These are phyloP conservation scores for Fraxinus angustifolia DNA, from an alignment of 305 asterid species.

Conservation along the genomic window DNA sequence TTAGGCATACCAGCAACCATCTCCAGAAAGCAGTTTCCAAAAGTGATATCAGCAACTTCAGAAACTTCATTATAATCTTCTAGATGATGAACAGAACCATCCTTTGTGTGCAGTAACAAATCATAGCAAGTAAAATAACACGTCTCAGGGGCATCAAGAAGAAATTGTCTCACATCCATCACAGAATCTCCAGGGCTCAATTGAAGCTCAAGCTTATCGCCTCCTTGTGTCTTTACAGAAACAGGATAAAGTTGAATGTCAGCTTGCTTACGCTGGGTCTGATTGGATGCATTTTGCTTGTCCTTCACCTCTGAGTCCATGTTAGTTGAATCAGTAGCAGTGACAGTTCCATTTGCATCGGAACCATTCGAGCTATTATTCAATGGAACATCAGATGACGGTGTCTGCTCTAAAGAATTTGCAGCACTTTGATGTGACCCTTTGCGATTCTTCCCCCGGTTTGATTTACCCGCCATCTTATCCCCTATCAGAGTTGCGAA, in stretches of 20 bases:
- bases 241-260: conserved; percentile 78
- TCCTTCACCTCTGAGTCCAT: conserved; percentile 33
- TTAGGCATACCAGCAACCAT: conserved; percentile 65
- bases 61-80: conserved; percentile 85
- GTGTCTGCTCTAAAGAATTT: conserved; percentile 36
- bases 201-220: conserved; percentile 87
- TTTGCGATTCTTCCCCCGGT: conserved; percentile 56
- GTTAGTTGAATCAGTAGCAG: conserved; percentile 29
- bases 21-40: conserved; percentile 73
- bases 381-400: conserved; percentile 38
- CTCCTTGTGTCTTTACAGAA: conserved; percentile 74
- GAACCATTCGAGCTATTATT: conserved; percentile 26
- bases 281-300: conserved; percentile 31
- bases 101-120: conserved; percentile 71
- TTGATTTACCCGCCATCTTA: conserved; percentile 70
- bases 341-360: conserved; percentile 45
- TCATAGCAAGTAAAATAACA: conserved; percentile 85
- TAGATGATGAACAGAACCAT: conserved; percentile 60
- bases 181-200: conserved; percentile 92
- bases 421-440: conserved; percentile 39
- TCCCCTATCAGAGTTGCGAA: conserved; percentile 26
- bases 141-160: conserved; percentile 83
- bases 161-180: conserved; percentile 90
- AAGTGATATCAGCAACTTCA: conserved; percentile 79
- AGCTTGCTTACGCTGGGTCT: conserved; percentile 47